Base-by-base conservation (phyloP, 2,329 filamentous ascomycete species). In the Nigrospora oryzae region DNA sequence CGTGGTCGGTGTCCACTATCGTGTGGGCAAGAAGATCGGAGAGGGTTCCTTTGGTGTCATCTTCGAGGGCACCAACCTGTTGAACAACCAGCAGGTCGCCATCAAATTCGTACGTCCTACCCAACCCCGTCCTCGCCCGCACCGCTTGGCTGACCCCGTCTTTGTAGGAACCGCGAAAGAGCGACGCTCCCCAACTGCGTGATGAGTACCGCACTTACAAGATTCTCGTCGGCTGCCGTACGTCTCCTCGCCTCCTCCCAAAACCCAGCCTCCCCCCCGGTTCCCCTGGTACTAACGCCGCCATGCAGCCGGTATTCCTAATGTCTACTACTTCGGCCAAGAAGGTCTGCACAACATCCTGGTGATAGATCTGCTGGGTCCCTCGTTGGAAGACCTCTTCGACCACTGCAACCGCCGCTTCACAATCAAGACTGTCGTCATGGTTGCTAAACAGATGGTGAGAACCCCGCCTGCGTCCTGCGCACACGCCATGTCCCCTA, bases 201-300 rank as follows among this genome's bases (percentile, higher is more conserved):
- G 93, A 98, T 77, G 93, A 98, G 67, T 98, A 98, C 68, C 83
- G 93, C 61, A 98, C 93, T 49, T 98, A 98, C 76, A 98, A 98
- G 77, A 97, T 98, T 59, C 81, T 98, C 56, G 93, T 97, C 54
- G 93, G 93, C 64, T 98, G 93, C 75, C 91, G 93, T 98, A 74
- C 86, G 93, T 86, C 47, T 40, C 53, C 16, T n/a, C n/a, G 32
- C 19, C 4, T 13, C 36, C n/a, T 12, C 28, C 17, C 33, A 17
- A 42, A 15, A 16, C 10, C 33, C 12, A n/a, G 13, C 15, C 10
- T 33, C 33, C 16, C 13, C 23, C 17, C 19, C 35, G n/a, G 34
- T 23, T 36, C 19, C 33, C 40, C 13, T 36, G 32, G 28, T 48
- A 23, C 50, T 53, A 46, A 57, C 57, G 56, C 47, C 58, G 49